Conservation (phyloP, 768 basidiomycete species). For the Boletus sensibilis region DNA sequence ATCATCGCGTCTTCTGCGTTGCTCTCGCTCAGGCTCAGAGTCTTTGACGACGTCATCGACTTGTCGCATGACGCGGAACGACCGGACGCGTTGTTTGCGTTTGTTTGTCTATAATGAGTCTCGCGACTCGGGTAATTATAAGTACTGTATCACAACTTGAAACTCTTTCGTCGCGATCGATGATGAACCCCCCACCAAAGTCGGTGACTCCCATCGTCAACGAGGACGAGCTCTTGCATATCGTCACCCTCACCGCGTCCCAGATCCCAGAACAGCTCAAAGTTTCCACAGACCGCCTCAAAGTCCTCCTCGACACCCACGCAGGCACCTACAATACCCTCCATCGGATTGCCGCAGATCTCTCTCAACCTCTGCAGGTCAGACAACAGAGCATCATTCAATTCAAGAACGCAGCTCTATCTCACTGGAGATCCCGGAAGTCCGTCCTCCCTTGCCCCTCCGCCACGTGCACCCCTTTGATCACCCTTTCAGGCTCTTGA, state of each 20-base stretch:
- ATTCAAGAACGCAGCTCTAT: conserved; percentile 77
- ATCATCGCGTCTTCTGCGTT: neutral
- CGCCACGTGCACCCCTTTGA: conserved; percentile 7
- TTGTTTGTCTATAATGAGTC: conserved; percentile 26
- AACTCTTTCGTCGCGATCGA: conserved; percentile 12
- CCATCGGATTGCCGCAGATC: conserved; percentile 68
- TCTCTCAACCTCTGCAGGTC: conserved; percentile 57
- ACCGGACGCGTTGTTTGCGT: conserved; percentile 47
- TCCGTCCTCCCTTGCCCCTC: conserved; percentile 31
- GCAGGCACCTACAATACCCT: conserved; percentile 71
- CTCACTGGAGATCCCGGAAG: conserved; percentile 81
- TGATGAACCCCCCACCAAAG: conserved; percentile 20
- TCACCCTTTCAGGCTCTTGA: conserved; percentile 51
- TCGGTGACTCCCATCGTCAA: conserved; percentile 41
- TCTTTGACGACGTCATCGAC: conserved; percentile 2
- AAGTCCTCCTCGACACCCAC: conserved; percentile 58
- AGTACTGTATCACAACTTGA: neutral
- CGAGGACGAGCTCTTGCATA: conserved; percentile 63
- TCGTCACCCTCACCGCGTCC: conserved; percentile 67
- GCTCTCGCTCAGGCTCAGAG: neutral
- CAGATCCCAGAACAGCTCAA: conserved; percentile 56
- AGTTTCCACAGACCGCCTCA: conserved; percentile 59
- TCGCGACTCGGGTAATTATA: neutral
- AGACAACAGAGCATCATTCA: conserved; percentile 85
- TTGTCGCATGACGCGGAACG: neutral